Evolutionary conservation across 2,329 filamentous ascomycete genomes (phyloP).

Genomic region (Trichoderma semiorbis): DNA sequence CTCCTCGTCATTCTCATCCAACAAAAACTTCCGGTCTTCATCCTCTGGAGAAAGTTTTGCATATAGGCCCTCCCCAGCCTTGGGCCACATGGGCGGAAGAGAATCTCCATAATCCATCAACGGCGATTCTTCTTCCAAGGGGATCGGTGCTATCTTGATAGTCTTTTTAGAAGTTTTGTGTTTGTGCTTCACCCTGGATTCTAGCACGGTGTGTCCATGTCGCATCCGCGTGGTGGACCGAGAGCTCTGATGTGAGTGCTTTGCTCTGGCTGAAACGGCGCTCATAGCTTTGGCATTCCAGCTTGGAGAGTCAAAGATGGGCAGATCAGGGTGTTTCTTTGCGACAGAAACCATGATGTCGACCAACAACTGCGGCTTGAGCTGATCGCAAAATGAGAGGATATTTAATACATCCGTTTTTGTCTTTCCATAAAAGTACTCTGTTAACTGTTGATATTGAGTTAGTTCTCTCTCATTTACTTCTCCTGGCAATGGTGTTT

Average conservation of each 20-base stretch:
- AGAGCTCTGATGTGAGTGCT: slow-evolving; percentile 15
- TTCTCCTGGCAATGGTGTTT: neutral
- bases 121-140: slow-evolving; percentile 28
- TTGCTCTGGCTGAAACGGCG: slow-evolving; percentile 7
- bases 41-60: slow-evolving; percentile 36
- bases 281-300: slow-evolving; percentile 31
- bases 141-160: slow-evolving; percentile 29
- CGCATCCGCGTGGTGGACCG: slow-evolving; percentile 22
- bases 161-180: slow-evolving; percentile 34
- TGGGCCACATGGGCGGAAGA: slow-evolving; percentile 40
- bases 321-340: slow-evolving; percentile 40
- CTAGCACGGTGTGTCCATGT: slow-evolving; percentile 30
- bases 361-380: slow-evolving; percentile 40
- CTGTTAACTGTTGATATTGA: slow-evolving; percentile 29
- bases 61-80: slow-evolving; percentile 40
- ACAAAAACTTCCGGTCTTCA: slow-evolving; percentile 35
- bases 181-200: slow-evolving; percentile 30
- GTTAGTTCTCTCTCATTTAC: neutral
- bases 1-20: slow-evolving; percentile 41
- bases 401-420: slow-evolving; percentile 40
- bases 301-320: slow-evolving; percentile 41
- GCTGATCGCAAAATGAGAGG: slow-evolving; percentile 40
- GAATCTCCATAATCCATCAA: slow-evolving; percentile 32
- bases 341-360: slow-evolving; percentile 43
- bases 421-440: slow-evolving; percentile 39